Base-by-base conservation (phyloP, 352 stramenopile species). In the Globisporangium polare region DNA sequence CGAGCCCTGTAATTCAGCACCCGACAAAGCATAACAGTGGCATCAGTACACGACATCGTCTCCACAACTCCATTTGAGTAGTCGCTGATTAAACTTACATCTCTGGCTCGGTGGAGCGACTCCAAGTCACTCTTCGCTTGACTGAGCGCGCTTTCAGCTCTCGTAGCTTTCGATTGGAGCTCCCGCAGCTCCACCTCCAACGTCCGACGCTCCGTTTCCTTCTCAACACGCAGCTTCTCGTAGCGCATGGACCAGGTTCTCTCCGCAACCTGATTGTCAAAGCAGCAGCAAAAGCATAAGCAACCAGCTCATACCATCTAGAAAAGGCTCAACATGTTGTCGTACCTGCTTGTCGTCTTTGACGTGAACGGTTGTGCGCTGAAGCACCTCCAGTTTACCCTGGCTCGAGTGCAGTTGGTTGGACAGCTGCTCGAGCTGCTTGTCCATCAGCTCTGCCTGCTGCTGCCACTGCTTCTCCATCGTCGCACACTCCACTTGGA, bases 391-490 rank as follows among this genome's bases (percentile, higher is more conserved):
- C 9, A 91, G 53, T 43, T 86, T 83, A 20, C 59, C 52, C 60
- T 91, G 69, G 31, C 79, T 86, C 3, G 69, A 35, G 17, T 73
- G 70, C 17, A 91, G 60, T 33, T 78, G 69, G 10, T 71, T 71
- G 13, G 67, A 71, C 9, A 89, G 31, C 3, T 65, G 69, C 15
- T 88, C 77, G 18, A 91, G 60, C 22, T 83, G 71, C 0, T 51
- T 67, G 15, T 45, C 64, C 69, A 83, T 64, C n/a, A 54, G 3
- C 1, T 67, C 73, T 3, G 54, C 37, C 58, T 89, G 69, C 24
- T 89, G 67, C 45, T 86, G 74, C 75, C 71, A 87, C 13, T 71
- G 67, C 6, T 63, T 67, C 39, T 80, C 59, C 43, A 91, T 42
- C 8, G 41, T 53, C 27, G 61, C 62, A 10, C 62, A 50, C 22